Evolutionary conservation across 495 filamentous ascomycete species (phyloP).

Genomic region (Chlorociboria aeruginascens): DNA sequence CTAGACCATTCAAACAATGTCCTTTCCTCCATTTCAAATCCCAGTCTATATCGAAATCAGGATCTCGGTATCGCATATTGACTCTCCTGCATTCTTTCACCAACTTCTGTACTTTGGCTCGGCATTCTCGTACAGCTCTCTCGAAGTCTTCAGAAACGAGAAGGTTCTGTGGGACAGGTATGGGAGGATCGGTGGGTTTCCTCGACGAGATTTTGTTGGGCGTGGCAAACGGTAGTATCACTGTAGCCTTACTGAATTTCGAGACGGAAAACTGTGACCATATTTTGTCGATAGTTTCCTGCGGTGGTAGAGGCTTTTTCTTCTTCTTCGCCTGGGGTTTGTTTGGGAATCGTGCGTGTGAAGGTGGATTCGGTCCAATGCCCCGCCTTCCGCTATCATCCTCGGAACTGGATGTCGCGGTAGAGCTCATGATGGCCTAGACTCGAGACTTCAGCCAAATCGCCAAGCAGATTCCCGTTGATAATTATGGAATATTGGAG

Average conservation of each 20-base stretch:
- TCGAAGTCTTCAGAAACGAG: slow-evolving; percentile 33
- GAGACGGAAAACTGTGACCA: slow-evolving; percentile 68
- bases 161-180: slow-evolving; percentile 30
- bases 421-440: too few relatives aligned
- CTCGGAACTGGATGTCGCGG: background rate
- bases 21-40: slow-evolving; percentile 25
- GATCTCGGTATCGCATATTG: slow-evolving; percentile 86
- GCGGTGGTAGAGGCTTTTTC: slow-evolving; percentile 48
- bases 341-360: background rate
- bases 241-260: slow-evolving; percentile 38
- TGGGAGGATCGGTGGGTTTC: background rate
- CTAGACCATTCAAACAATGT: slow-evolving; percentile 54
- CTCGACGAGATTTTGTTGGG: background rate
- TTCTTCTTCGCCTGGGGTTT: slow-evolving; percentile 10
- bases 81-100: slow-evolving; percentile 68
- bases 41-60: slow-evolving; percentile 75
- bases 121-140: slow-evolving; percentile 58
- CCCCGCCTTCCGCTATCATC: background rate
- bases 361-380: background rate
- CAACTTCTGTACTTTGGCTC: slow-evolving; percentile 67
- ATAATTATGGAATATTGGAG: too few relatives aligned
- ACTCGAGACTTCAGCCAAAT: too few relatives aligned
- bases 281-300: slow-evolving; percentile 62
- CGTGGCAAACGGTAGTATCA: slow-evolving; percentile 6
- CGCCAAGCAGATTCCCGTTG: too few relatives aligned